Percentiles rank a stretch among this genome's conserved stretches.
Evolutionary conservation across 2,329 filamentous ascomycete genomes (phyloP).

Genomic region (Neofusicoccum kwambonambiense): DNA sequence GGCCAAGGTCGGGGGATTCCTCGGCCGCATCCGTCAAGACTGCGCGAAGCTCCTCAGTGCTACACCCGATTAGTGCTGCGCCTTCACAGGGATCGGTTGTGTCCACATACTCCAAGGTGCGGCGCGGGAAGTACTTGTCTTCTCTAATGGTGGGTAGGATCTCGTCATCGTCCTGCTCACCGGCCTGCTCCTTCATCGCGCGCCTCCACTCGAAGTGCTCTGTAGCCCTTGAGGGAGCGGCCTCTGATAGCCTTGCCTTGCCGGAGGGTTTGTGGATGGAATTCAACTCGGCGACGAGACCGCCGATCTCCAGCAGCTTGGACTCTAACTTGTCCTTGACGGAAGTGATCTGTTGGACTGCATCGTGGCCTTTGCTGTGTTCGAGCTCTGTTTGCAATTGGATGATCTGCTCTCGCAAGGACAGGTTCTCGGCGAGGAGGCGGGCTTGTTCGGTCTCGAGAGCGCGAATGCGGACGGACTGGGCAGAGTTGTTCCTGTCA

Average conservation of each 20-base stretch:
- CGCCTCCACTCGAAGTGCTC: slow-evolving; percentile 14
- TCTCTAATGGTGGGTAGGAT: slow-evolving; percentile 68
- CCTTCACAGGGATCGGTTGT: slow-evolving; percentile 24
- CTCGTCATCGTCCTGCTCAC: slow-evolving; percentile 49
- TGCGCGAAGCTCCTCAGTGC: slow-evolving; percentile 58
- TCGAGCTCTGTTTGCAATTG: slow-evolving; percentile 67
- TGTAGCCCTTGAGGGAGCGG: background rate
- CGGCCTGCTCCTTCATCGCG: slow-evolving; percentile 49
- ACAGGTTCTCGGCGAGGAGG: slow-evolving; percentile 75
- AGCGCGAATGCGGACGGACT: slow-evolving; percentile 72
- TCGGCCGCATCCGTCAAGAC: slow-evolving; percentile 54
- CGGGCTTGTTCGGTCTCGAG: slow-evolving; percentile 74
- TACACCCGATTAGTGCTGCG: slow-evolving; percentile 32
- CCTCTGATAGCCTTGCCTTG: background rate
- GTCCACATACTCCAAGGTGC: slow-evolving; percentile 63
- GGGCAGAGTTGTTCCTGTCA: slow-evolving; percentile 67
- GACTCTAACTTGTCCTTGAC: slow-evolving; percentile 70
- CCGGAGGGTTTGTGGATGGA: slow-evolving; percentile 28
- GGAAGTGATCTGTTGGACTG: slow-evolving; percentile 65
- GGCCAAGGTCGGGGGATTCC: slow-evolving; percentile 68
- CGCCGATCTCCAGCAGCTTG: slow-evolving; percentile 69
- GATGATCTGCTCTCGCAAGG: slow-evolving; percentile 68
- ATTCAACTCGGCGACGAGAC: slow-evolving; percentile 65
- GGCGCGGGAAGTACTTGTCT: slow-evolving; percentile 65
- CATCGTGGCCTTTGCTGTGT: slow-evolving; percentile 57